Base-by-base conservation (phyloP, 1,139 yeast species). In the Pichia sp. region DNA sequence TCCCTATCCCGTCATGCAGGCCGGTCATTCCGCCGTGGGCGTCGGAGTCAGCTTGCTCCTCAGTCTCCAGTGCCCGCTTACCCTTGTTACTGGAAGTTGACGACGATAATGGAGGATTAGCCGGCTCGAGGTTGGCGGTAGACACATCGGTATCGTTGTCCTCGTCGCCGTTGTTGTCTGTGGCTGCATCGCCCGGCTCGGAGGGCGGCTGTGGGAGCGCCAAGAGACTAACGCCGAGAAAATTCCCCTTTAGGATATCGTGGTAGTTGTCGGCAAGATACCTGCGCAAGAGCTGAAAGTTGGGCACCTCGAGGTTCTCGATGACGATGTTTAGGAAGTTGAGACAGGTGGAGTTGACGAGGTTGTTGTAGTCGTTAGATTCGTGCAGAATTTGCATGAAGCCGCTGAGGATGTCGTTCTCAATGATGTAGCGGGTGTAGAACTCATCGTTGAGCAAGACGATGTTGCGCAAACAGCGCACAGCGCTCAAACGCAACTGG, bases 301-400 rank as follows among this genome's bases (percentile, higher is more conserved):
- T 80, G 44, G 73, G 68, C 47, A 72, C 70, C 10, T 64, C 67
- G 19, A 66, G 61, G 70, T 70, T 62, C 62, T 70, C 69, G 7
- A 78, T 66, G 2, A 88, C 69, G 3, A 77, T 69, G 60, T 82
- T 86, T 52, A 90, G 72, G 45, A 92, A 74, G 63, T 87, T 93
- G 53, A 90, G 74, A 61, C 95, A 80, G 3, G 95, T 78, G 0
- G 97, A 89, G 64, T 83, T 87, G 2, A 88, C 78, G 57, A 92
- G 72, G 64, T 84, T 87, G 65, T 86, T 83, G 47, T 72, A 71
- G 43, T 75, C 71, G 23, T 78, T 75, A 19, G 81, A 78, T n/a
- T 73, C 76, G 23, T 72, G 71, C 57, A 88, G 75, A 54, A 82
- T 72, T 0, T 68, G 67, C 59, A 87, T 77, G 43, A 84, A 75